Evolutionary conservation across 805 yeast genomes (phyloP).

Genomic region (Candida nitratophila): DNA sequence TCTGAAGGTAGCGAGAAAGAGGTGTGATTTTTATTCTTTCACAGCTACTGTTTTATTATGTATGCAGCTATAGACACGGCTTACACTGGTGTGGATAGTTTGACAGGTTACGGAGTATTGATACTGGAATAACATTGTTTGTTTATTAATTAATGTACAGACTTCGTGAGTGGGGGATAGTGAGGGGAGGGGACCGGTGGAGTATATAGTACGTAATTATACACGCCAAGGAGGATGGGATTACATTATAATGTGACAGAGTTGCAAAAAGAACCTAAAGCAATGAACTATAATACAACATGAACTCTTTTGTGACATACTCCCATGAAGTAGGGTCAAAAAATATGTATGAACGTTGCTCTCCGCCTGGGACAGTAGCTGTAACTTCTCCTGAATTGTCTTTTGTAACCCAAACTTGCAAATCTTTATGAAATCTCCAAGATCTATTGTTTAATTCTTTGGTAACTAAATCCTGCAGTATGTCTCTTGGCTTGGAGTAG

Average conservation of each 20-base stretch:
- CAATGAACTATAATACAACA: slow-evolving; percentile 41
- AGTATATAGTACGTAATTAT: too few relatives aligned
- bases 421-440: slow-evolving; percentile 95
- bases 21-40: too few relatives aligned
- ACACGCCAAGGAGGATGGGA: neutral
- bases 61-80: too few relatives aligned
- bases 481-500: slow-evolving; percentile 88
- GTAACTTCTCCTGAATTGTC: slow-evolving; percentile 87
- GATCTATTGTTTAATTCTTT: slow-evolving; percentile 84
- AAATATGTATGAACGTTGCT: slow-evolving; percentile 87
- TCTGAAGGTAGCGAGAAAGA: too few relatives aligned
- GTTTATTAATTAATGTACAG: slow-evolving; percentile 1
- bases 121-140: neutral
- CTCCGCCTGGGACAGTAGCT: slow-evolving; percentile 73
- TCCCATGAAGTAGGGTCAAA: slow-evolving; percentile 97
- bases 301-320: slow-evolving; percentile 68
- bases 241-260: too few relatives aligned
- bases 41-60: neutral
- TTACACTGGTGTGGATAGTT: too few relatives aligned
- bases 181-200: too few relatives aligned
- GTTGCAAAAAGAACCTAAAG: slow-evolving; percentile 3
- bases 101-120: too few relatives aligned
- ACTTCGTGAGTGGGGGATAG: neutral
- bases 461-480: slow-evolving; percentile 89
- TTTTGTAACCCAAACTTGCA: slow-evolving; percentile 95